A percentile compares a stretch with the other conserved stretches of the same genome.
phyloP scores from a whole-genome alignment of 805 yeast species.

The Saccharomyces mikatae region DNA sequence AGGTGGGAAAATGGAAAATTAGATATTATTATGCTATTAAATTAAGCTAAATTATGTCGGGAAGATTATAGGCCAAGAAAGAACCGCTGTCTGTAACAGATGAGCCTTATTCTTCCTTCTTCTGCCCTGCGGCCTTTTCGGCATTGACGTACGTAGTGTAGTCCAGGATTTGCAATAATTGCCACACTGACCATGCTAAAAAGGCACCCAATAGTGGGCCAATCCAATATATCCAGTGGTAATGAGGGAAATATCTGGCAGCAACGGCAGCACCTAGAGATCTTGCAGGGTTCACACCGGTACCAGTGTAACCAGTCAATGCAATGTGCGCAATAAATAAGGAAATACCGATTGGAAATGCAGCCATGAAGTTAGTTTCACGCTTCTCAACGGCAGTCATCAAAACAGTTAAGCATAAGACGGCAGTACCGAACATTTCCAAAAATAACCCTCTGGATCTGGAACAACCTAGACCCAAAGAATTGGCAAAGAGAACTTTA shows the following conservation, averaged over 20 bases:
- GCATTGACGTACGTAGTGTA: slow-evolving; percentile 43
- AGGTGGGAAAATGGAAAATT: background rate
- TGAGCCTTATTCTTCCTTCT: background rate
- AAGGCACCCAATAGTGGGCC: slow-evolving; percentile 73
- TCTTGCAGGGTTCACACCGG: slow-evolving; percentile 89
- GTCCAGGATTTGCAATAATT: slow-evolving; percentile 53
- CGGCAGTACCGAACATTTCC: slow-evolving; percentile 72
- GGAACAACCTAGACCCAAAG: slow-evolving; percentile 64
- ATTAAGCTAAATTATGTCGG: background rate
- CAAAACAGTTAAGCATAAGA: slow-evolving; percentile 67
- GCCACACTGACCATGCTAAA: slow-evolving; percentile 61
- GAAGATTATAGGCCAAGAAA: background rate
- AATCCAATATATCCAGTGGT: slow-evolving; percentile 91
- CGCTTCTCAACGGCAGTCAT: slow-evolving; percentile 81
- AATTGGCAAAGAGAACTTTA: slow-evolving; percentile 58
- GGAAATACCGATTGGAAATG: slow-evolving; percentile 75
- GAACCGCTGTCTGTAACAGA: background rate
- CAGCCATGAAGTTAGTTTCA: slow-evolving; percentile 68
- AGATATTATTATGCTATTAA: background rate
- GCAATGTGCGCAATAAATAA: slow-evolving; percentile 75
- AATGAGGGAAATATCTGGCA: slow-evolving; percentile 60
- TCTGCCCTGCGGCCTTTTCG: slow-evolving; percentile 6
- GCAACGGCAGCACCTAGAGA: slow-evolving; percentile 79
- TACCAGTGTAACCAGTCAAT: slow-evolving; percentile 79
- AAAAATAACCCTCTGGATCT: slow-evolving; percentile 68